Evolutionary conservation across 805 yeast species (phyloP).

Genomic region (Cyberlindnera veronae): DNA sequence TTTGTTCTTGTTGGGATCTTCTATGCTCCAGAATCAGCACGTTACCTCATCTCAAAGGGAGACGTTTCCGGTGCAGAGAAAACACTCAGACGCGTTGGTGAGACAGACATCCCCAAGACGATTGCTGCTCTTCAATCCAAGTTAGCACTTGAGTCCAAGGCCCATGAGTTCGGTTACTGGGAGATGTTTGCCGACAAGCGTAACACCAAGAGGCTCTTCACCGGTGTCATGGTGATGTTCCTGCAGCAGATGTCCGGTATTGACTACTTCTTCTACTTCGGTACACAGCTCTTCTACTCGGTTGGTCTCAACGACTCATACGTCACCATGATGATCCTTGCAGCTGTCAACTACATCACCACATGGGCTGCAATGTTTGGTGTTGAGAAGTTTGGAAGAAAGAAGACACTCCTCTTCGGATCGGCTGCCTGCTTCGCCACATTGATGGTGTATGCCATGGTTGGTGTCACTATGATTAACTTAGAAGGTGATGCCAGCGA

Average conservation of each 20-base stretch:
- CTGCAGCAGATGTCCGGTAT: constrained; percentile 63
- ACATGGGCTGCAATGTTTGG: constrained; percentile 46
- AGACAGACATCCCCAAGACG: constrained; percentile 35
- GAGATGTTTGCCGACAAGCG: constrained; percentile 39
- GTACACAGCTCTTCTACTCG: constrained; percentile 52
- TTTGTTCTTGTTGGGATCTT: constrained; percentile 56
- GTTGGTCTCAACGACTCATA: constrained; percentile 51
- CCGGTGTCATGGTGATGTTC: constrained; percentile 55
- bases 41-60: constrained; percentile 48
- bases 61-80: constrained; percentile 51
- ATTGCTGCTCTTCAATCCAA: constrained; percentile 4
- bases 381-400: constrained; percentile 49
- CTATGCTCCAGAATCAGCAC: constrained; percentile 66
- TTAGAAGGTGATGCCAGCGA: constrained; percentile 24
- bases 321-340: constrained; percentile 51
- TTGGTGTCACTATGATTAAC: constrained; percentile 40
- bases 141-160: constrained; percentile 7
- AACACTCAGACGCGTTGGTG: constrained; percentile 46
- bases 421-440: constrained; percentile 49
- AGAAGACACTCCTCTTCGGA: constrained; percentile 36
- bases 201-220: constrained; percentile 36
- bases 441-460: constrained; percentile 47
- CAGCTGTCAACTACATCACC: constrained; percentile 49
- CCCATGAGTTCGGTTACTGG: constrained; percentile 37
- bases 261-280: constrained; percentile 65